Percentiles rank a stretch among this genome's conserved stretches.
Conservation (phyloP, 495 filamentous ascomycete species). For the Tuber borchii region DNA sequence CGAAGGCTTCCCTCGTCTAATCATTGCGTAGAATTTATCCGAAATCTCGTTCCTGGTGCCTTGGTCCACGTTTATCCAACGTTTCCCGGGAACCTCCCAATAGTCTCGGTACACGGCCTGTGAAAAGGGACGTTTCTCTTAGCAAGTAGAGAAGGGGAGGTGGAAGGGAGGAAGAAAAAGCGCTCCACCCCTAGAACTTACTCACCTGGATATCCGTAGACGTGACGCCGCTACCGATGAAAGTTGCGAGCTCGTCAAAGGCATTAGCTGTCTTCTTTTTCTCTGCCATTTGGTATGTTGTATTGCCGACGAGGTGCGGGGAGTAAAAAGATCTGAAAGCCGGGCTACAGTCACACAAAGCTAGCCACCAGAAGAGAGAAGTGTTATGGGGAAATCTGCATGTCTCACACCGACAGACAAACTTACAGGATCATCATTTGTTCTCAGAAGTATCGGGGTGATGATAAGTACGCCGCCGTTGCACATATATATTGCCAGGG, state of each 20-base stretch:
- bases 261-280: conserved; percentile 2
- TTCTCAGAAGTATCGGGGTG: conserved; percentile 3
- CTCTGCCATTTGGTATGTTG: conserved; percentile 6
- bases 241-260: conserved; percentile 5
- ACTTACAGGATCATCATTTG: conserved; percentile 1
- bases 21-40: conserved; percentile 5
- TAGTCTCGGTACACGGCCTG: conserved; percentile 5
- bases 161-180: not conserved
- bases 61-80: conserved; percentile 3
- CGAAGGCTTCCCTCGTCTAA: conserved; percentile 4
- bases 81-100: conserved; percentile 3
- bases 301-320: conserved; percentile 3
- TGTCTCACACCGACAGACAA: conserved; percentile 4
- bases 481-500: conserved; percentile 5
- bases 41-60: conserved; percentile 2
- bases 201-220: conserved; percentile 3
- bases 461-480: conserved; percentile 6
- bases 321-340: conserved; percentile 4
- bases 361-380: conserved; percentile 1
- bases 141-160: not conserved
- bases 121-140: not conserved
- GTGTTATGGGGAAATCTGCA: conserved; percentile 5
- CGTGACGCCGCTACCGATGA: conserved; percentile 3
- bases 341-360: conserved; percentile 3
- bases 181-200: not conserved